These are phyloP conservation scores for Cicer arietinum DNA, from an alignment of 306 rosid species.

Conservation along the genomic window DNA sequence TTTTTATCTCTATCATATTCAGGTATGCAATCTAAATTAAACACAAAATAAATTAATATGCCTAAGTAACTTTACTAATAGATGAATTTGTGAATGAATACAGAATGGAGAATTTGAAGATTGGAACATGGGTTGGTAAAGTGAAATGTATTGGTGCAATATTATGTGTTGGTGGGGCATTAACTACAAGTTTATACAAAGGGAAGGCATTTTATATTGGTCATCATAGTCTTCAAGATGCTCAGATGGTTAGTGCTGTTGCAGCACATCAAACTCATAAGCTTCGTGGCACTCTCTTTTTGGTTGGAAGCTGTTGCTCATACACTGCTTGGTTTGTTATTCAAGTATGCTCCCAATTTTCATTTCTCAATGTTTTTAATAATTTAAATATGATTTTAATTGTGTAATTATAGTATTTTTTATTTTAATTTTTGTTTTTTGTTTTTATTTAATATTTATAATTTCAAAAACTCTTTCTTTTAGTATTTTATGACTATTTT, in stretches of 20 bases:
- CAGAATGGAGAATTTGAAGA: slow-evolving; percentile 57
- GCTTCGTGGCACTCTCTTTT: slow-evolving; percentile 60
- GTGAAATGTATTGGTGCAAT: slow-evolving; percentile 58
- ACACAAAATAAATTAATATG: neutral
- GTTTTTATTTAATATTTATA: too few species aligned
- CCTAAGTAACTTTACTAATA: neutral
- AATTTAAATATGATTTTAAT: too few species aligned
- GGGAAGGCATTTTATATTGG: slow-evolving; percentile 56
- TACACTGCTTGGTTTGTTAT: slow-evolving; percentile 59
- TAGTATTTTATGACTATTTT: too few species aligned
- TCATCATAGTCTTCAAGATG: slow-evolving; percentile 39
- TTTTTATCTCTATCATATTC: slow-evolving; percentile 50
- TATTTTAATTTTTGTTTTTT: too few species aligned
- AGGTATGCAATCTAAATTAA: slow-evolving; percentile 38
- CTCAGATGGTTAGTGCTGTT: neutral
- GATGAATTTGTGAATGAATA: neutral
- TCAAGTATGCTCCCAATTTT: slow-evolving; percentile 54
- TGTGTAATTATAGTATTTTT: too few species aligned
- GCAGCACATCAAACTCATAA: slow-evolving; percentile 44
- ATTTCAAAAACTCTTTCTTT: too few species aligned
- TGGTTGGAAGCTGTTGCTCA: slow-evolving; percentile 59
- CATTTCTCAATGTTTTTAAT: neutral
- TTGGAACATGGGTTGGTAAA: slow-evolving; percentile 48
- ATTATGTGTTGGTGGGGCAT: slow-evolving; percentile 65
- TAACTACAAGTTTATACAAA: slow-evolving; percentile 50